Evolutionary conservation across 768 basidiomycete species (phyloP).

Genomic region (Coprinopsis sp.): DNA sequence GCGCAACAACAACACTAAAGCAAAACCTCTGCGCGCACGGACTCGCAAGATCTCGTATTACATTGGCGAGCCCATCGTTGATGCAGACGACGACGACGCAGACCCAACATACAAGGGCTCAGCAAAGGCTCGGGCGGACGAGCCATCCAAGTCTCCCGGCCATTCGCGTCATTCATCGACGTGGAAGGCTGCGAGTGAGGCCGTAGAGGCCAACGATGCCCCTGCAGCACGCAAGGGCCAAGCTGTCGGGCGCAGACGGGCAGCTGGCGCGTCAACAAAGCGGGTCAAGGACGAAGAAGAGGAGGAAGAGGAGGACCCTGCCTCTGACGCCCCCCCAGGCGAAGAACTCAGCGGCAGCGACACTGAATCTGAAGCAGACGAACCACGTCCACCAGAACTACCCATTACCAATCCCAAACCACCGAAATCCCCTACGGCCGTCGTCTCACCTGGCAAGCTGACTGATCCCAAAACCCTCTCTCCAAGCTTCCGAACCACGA

Average conservation of each 20-base stretch:
- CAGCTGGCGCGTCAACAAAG: slow-evolving; percentile 5
- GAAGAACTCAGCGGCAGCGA: slow-evolving; percentile 12
- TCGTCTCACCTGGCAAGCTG: background rate
- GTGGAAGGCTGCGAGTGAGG: background rate
- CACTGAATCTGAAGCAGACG: slow-evolving; percentile 16
- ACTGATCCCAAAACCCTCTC: slow-evolving; percentile 13
- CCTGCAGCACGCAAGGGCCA: slow-evolving; percentile 4
- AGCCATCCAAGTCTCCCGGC: slow-evolving; percentile 1
- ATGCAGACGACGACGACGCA: slow-evolving; percentile 15
- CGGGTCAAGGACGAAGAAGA: slow-evolving; percentile 4
- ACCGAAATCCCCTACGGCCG: slow-evolving; percentile 5
- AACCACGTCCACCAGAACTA: background rate
- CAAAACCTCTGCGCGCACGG: background rate
- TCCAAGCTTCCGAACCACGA: slow-evolving; percentile 16
- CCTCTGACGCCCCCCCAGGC: slow-evolving; percentile 1
- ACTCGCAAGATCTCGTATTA: background rate
- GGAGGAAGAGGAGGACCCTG: slow-evolving; percentile 8
- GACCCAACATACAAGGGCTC: slow-evolving; percentile 8
- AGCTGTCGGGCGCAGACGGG: slow-evolving; percentile 15
- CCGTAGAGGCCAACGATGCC: slow-evolving; percentile 16
- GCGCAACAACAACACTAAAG: background rate
- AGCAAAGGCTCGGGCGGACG: slow-evolving; percentile 11
- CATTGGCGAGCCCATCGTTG: slow-evolving; percentile 5
- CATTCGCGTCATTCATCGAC: background rate
- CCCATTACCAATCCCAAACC: background rate